Evolutionary conservation across 768 basidiomycete species (phyloP).

Genomic region (Dictyophora rubrovolvata): DNA sequence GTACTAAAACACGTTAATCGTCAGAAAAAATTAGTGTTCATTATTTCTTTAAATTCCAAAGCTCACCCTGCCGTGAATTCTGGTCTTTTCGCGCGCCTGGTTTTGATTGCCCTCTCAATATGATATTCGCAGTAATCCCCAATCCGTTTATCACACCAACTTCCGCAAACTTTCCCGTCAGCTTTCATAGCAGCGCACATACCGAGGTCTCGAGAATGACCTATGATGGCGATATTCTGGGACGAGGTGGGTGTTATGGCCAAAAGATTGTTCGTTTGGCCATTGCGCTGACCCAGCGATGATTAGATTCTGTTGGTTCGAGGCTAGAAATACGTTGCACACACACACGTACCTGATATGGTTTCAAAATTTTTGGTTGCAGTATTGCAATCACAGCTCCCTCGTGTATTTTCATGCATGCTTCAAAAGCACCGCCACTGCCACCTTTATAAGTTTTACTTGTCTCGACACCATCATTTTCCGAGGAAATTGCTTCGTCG

Average conservation of each 20-base stretch:
- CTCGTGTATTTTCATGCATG: conserved; percentile 72
- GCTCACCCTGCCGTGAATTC: conserved; percentile 81
- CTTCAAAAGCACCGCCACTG: conserved; percentile 86
- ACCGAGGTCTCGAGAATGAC: conserved; percentile 78
- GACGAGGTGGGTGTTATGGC: conserved; percentile 81
- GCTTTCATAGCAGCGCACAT: conserved; percentile 68
- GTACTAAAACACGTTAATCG: conserved; percentile 36
- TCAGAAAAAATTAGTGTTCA: too few relatives aligned
- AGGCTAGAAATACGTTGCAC: conserved; percentile 26
- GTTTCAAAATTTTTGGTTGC: conserved; percentile 80
- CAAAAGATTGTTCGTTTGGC: conserved; percentile 61
- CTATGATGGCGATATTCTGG: conserved; percentile 73
- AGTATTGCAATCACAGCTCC: conserved; percentile 87
- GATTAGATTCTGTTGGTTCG: neutral
- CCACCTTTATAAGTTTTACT: conserved; percentile 74
- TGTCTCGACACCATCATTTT: conserved; percentile 30
- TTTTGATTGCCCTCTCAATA: conserved; percentile 69
- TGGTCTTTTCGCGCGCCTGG: conserved; percentile 61
- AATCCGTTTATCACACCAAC: conserved; percentile 87
- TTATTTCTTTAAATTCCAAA: too few relatives aligned
- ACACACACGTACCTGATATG: conserved; percentile 61
- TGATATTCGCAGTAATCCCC: conserved; percentile 90
- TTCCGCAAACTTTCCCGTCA: conserved; percentile 73
- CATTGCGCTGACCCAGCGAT: conserved; percentile 16
- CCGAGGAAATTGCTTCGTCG: conserved; percentile 43